Base-by-base conservation (phyloP, 768 basidiomycete genomes). In the Leccinellum luteum region DNA sequence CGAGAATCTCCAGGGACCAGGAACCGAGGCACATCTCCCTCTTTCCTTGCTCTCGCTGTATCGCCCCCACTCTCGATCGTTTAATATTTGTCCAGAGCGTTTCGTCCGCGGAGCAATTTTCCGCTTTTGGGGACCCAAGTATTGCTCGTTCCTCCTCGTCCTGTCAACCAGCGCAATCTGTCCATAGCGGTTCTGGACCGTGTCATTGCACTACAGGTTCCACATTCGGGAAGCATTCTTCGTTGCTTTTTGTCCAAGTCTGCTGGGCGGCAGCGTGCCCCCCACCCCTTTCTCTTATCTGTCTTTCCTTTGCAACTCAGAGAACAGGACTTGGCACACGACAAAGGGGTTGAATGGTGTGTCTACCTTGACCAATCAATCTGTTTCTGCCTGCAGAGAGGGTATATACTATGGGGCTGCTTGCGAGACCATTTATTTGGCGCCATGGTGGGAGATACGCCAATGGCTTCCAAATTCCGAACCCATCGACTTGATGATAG, bases 1-100 rank as follows among this genome's bases (percentile, higher is more conserved):
- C n/a, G 48, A 43, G 28, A 41, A 38, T 41, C 51, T 12, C n/a
- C 41, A 43, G n/a, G 41, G 13, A 10, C 53, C 52, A 64, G 62
- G 54, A 51, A 60, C 62, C 30, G 58, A 56, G 31, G 30, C 27
- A 17, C 13, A 10, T 43, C 41, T 43, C 41, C 41, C n/a, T 43
- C 41, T 19, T 8, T 19, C 10, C 41, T 43, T n/a, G 17, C 17
- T 2, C 12, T 17, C 13, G 3, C 21, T n/a, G 47, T 19, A 57
- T 57, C 19, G 35, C 57, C 28, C 15, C 32, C 54, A 27, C 6
- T 6, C 54, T 12, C 15, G 31, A n/a, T 25, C 12, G 34, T 21
- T 45, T 23, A n/a, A n/a, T n/a, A n/a, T n/a, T n/a, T n/a, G n/a
- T n/a, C n/a, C n/a, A 15, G 19, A 15, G 31, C n/a, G n/a, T 15